Base-by-base conservation (phyloP, 192 early-diverging fungal species). In the Chytriomyces sp. region DNA sequence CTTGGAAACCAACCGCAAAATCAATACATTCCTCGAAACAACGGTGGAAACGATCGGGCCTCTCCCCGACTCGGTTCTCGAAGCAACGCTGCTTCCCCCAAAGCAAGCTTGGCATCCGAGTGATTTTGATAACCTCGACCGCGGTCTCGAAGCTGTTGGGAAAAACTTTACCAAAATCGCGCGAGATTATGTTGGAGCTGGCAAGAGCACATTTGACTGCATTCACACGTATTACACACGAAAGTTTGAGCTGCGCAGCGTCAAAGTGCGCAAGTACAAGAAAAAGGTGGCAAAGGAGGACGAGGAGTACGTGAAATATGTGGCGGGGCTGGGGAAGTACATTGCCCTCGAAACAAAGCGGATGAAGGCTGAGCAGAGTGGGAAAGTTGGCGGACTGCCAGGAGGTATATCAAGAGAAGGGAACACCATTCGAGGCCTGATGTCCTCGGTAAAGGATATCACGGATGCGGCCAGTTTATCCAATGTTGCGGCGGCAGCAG, bases 301-400 rank as follows among this genome's bases (percentile, higher is more conserved):
- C 13, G 77, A 78, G 16, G 77, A 78, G 69, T 78, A 78, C 48
- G 62, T 72, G 13, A 57, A 59, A 49, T 78, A 78, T 68, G 72
- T 73, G 13, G 53, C 24, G 46, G 72, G 72, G 5, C 45, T 73
- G 60, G 44, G 72, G 60, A 73, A 73, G 72, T 73, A 73, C 45
- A 73, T 73, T 63, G 60, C 26, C 3, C 18, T 73, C 6, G 72
- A 73, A 26, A 62, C 59, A 18, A 73, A 73, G 47, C 72, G 72
- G n/a, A 73, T 73, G 72, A 73, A 73, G 61, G 60, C 57, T 7
- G 72, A 73, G n/a, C 61, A 73, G 45, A 63, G 8, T 35, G 72
- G 72, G 18, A 73, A 63, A 46, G 10, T 18, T 45, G 60, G 13
- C 3, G 23, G 9, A 10, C 13, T 71, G 45, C 20, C 63, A 24